Conservation (phyloP, 2,329 filamentous ascomycete species). For the Lachnellula cervina region DNA sequence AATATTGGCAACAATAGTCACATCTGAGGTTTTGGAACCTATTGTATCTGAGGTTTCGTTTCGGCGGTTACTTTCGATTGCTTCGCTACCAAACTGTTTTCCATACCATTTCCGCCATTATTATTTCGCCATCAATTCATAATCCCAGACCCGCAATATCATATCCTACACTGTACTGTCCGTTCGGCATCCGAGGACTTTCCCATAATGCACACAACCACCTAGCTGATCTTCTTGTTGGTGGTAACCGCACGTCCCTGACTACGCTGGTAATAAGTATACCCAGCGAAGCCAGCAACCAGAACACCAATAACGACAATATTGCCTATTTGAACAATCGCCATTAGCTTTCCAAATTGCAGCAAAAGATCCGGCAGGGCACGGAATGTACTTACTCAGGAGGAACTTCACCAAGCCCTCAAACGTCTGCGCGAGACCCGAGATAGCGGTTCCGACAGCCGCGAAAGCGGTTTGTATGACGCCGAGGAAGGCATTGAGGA, state of each 20-base stretch:
- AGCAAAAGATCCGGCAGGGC: background rate
- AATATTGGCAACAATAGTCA: too few relatives aligned
- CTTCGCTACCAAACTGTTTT: too few relatives aligned
- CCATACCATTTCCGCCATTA: too few relatives aligned
- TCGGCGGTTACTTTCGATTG: too few relatives aligned
- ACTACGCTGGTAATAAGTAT: slow-evolving; percentile 21
- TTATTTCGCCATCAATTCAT: too few relatives aligned
- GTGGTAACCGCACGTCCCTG: background rate
- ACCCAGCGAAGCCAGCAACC: slow-evolving; percentile 18
- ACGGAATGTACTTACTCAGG: slow-evolving; percentile 21
- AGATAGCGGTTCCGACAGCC: slow-evolving; percentile 20
- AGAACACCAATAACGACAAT: slow-evolving; percentile 25
- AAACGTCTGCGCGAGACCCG: slow-evolving; percentile 26
- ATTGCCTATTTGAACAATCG: slow-evolving; percentile 19
- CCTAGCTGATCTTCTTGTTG: background rate
- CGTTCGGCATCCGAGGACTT: too few relatives aligned
- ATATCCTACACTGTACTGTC: too few relatives aligned
- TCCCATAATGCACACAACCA: background rate
- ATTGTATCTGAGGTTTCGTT: too few relatives aligned
- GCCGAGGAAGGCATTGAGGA: slow-evolving; percentile 22
- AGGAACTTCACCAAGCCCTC: slow-evolving; percentile 29
- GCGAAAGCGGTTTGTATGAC: slow-evolving; percentile 21
- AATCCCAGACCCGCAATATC: too few relatives aligned
- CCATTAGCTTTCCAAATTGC: background rate
- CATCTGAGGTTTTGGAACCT: too few relatives aligned